Conservation (phyloP, 352 stramenopile species). For the Phytophthora lateralis region DNA sequence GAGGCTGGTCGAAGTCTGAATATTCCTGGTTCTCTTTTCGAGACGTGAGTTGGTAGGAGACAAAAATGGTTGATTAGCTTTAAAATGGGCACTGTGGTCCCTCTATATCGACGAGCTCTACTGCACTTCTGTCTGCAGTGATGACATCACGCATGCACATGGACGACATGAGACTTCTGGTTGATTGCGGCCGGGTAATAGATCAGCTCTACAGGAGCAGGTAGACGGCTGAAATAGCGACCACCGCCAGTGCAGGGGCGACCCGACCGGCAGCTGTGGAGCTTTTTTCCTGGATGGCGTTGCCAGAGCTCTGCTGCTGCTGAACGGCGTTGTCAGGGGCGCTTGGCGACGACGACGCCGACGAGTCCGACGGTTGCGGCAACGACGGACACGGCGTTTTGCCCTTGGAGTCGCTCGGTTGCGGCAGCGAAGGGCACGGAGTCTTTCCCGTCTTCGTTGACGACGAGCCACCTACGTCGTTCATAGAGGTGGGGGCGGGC, state of each 20-base stretch:
- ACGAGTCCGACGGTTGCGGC: slow-evolving; percentile 26
- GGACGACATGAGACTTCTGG: slow-evolving; percentile 27
- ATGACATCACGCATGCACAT: slow-evolving; percentile 36
- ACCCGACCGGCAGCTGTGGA: slow-evolving; percentile 38
- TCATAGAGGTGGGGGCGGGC: slow-evolving; percentile 29
- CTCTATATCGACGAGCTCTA: slow-evolving; percentile 24
- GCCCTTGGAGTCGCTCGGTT: slow-evolving; percentile 20
- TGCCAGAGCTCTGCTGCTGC: slow-evolving; percentile 30
- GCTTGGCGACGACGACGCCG: slow-evolving; percentile 7
- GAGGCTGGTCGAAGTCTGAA: slow-evolving; percentile 28
- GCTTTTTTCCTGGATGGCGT: slow-evolving; percentile 20
- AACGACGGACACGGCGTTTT: slow-evolving; percentile 30
- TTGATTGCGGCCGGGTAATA: slow-evolving; percentile 3
- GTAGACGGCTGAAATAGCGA: slow-evolving; percentile 45
- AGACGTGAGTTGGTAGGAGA: neutral
- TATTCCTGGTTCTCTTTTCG: no score
- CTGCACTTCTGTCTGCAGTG: slow-evolving; percentile 30
- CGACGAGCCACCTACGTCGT: slow-evolving; percentile 24
- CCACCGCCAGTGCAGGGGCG: slow-evolving; percentile 30
- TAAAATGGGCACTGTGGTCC: slow-evolving; percentile 16
- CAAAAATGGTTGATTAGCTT: slow-evolving; percentile 33
- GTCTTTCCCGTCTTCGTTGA: slow-evolving; percentile 28
- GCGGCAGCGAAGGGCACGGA: slow-evolving; percentile 32
- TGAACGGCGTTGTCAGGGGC: slow-evolving; percentile 18
- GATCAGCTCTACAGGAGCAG: slow-evolving; percentile 48